Evolutionary conservation across 768 basidiomycete species (phyloP), one percentile per base, ranked within the genome.

Genomic region (Pisolithus marmoratus): DNA sequence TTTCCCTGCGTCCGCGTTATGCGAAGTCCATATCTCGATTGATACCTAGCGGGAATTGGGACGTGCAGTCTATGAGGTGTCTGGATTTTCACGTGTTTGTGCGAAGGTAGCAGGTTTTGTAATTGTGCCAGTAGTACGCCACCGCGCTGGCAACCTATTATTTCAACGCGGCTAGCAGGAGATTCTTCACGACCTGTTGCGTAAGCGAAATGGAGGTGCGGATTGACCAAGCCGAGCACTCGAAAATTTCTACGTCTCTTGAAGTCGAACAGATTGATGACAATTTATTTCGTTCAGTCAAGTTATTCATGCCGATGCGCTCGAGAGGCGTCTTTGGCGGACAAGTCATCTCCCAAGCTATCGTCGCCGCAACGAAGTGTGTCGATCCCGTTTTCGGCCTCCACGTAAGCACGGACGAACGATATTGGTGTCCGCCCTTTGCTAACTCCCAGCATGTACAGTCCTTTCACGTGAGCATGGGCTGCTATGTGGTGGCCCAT

Each of bases 331-430:
- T 90, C 14, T 93, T 89, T 60, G 90, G 91, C 54, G 90, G 90
- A 72, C 89, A 92, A 67, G 90, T 93, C 52, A 90, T 94, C 57
- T 90, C 87, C 36, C 90, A 93, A 62, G 91, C 90, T 5, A 70
- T 93, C 26, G 85, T 90, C 12, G 79, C 87, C 2, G 90, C 90
- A 1, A 90, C 87, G 14, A 84, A 83, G 54, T 82, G 83, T 48
- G 87, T 93, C 0, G 72, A 81, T 41, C 73, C 82, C 11, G 74
- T 70, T 15, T 89, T 78, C 65, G 78, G 77, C 23, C 68, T 90
- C 27, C 87, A 93, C 70, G 90, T 90, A 62, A 73, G 89, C 68
- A 19, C 14, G 20, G 4, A 17, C 37, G 29, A 17, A 40, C n/a
- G n/a, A 20, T 15, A 34, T 34, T 15, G 34, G 15, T 37, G 20